Evolutionary conservation across 768 basidiomycete species (phyloP).

Genomic region (Agaricus subrufescens): DNA sequence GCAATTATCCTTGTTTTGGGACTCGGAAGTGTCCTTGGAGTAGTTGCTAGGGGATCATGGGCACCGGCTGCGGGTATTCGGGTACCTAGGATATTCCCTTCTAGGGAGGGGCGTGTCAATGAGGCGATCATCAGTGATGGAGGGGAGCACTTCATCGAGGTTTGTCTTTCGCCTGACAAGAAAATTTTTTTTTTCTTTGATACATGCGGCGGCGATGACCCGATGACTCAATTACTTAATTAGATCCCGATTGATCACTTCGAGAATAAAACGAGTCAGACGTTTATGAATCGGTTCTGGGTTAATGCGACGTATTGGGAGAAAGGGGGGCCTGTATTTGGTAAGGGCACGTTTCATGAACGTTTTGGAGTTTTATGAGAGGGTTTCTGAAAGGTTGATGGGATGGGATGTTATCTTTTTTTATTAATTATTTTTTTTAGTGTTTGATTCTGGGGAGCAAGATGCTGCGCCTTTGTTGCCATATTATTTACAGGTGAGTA

Average conservation of each 20-base stretch:
- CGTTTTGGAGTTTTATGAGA: no score
- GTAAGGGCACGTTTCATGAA: constrained; percentile 20
- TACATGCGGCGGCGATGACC: no score
- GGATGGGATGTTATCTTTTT: no score
- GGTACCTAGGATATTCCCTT: neutral
- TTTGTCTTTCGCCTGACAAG: neutral
- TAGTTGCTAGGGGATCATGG: neutral
- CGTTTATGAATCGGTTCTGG: constrained; percentile 46
- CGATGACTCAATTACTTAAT: no score
- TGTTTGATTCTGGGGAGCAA: constrained; percentile 50
- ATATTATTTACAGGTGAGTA: constrained; percentile 36
- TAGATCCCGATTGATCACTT: constrained; percentile 48
- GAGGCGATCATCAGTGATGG: neutral
- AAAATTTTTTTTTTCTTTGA: no score
- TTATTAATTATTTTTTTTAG: constrained; percentile 16
- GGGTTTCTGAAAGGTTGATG: no score
- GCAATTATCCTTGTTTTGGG: neutral
- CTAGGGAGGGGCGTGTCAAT: neutral
- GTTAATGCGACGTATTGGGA: constrained; percentile 44
- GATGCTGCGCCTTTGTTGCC: constrained; percentile 42
- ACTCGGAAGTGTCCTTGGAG: neutral
- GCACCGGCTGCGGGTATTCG: neutral
- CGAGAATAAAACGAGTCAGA: constrained; percentile 20
- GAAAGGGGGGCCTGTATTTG: constrained; percentile 42
- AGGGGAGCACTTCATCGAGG: constrained; percentile 8